Percentiles rank a stretch among this genome's conserved stretches.
Evolutionary conservation across 2,329 filamentous ascomycete genomes (phyloP).

Genomic region (Chaetomium olivaceum): DNA sequence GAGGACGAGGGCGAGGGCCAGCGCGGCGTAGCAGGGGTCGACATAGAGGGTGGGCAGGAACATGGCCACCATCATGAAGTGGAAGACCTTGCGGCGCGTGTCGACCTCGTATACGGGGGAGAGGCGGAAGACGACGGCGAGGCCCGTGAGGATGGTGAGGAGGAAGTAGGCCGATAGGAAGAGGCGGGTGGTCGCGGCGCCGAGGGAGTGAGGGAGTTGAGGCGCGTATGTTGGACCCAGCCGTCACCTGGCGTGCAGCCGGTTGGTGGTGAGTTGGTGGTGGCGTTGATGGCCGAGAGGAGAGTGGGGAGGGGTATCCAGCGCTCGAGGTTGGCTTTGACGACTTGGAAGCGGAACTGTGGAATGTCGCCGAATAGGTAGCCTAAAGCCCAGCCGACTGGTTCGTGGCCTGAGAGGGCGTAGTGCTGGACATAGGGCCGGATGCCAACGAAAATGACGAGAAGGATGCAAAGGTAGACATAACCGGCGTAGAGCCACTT

Average conservation of each 20-base stretch:
- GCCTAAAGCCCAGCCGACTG: slow-evolving; percentile 87
- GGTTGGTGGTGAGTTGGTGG: slow-evolving; percentile 27
- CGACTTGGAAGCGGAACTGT: slow-evolving; percentile 69
- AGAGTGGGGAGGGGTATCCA: slow-evolving; percentile 73
- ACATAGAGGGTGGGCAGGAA: slow-evolving; percentile 83
- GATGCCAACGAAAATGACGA: slow-evolving; percentile 69
- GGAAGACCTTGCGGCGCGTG: slow-evolving; percentile 93
- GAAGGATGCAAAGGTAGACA: slow-evolving; percentile 68
- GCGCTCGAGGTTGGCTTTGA: slow-evolving; percentile 65
- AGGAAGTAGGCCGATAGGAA: slow-evolving; percentile 74
- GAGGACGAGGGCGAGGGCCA: slow-evolving; percentile 78
- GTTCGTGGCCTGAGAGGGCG: slow-evolving; percentile 73
- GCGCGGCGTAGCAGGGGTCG: slow-evolving; percentile 78
- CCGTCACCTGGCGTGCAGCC: slow-evolving; percentile 49
- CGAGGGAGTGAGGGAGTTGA: slow-evolving; percentile 62
- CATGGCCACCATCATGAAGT: slow-evolving; percentile 98
- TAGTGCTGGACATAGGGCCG: slow-evolving; percentile 66
- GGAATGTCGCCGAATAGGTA: slow-evolving; percentile 83
- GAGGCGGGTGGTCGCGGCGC: slow-evolving; percentile 80
- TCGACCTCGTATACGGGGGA: slow-evolving; percentile 85
- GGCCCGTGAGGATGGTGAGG: slow-evolving; percentile 66
- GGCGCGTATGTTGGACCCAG: slow-evolving; percentile 66
- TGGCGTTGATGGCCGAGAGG: slow-evolving; percentile 30
- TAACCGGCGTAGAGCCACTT: slow-evolving; percentile 85
- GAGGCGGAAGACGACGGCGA: slow-evolving; percentile 73